Evolutionary conservation across 2,329 filamentous ascomycete genomes (phyloP), one percentile per base, ranked within the genome.

Genomic region (Colletotrichum lupini): DNA sequence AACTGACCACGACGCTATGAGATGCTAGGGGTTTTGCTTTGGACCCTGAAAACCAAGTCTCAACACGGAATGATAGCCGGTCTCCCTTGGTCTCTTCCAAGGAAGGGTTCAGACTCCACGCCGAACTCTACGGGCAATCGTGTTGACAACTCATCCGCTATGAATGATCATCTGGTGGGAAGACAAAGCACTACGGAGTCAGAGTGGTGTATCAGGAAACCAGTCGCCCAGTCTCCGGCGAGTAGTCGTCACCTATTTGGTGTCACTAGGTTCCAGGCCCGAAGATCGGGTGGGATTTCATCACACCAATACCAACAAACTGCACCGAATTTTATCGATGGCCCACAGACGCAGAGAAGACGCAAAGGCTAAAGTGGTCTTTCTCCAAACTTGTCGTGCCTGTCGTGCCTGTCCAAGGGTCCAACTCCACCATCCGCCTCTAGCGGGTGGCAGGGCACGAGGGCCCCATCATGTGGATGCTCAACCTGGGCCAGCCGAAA

Each of bases 21-120:
- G 56, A 60, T 42, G 26, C 57, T 67, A 59, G 49, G 59, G 26
- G 56, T 26, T 32, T 53, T 49, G 42, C 42, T 9, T 49, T 28
- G 69, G 68, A 70, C 69, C 72, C 72, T 64, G 64, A 70, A 67
- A 70, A 70, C 22, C 22, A 30, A 58, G 64, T 57, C 62, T 72
- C 62, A 67, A 67, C 68, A 37, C 69, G 70, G 60, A 37, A 49
- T 59, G 53, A 52, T 55, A 65, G 59, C 53, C 60, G 49, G 60
- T 30, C 60, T 53, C 28, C 59, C 59, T 52, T 55, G 46, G 46
- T 35, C 7, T 49, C 42, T 14, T 26, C 28, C n/a, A 22, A n/a
- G 70, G 52, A 59, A 59, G n/a, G 24, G 60, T 35, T 69, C 52
- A 59, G 58, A 49, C 37, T 68, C 26, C 64, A 42, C 49, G 55